A percentile compares a stretch with the other conserved stretches of the same genome.
Conservation (phyloP, 768 basidiomycete species). For the Rhodotorula toruloides region DNA sequence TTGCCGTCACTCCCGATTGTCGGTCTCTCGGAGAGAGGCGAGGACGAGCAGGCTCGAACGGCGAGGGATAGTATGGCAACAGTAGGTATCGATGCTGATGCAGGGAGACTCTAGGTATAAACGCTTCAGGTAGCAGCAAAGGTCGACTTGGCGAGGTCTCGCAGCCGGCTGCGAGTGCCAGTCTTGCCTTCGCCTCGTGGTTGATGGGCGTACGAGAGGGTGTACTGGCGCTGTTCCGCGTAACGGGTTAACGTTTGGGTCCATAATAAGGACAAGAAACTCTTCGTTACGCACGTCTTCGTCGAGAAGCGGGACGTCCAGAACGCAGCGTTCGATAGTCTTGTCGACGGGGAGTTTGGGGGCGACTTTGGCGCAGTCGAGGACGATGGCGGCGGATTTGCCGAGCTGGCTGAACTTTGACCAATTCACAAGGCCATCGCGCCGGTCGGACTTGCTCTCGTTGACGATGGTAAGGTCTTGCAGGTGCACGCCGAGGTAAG, state of each 20-base stretch:
- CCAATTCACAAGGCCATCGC: constrained; percentile 81
- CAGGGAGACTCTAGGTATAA: too few species aligned
- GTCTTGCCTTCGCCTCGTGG: constrained; percentile 2
- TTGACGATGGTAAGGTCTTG: constrained; percentile 82
- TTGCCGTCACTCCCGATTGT: too few species aligned
- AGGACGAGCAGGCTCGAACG: not conserved
- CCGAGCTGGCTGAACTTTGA: constrained; percentile 92
- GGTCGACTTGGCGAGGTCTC: constrained; percentile 10
- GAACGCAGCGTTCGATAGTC: constrained; percentile 34
- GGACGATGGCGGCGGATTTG: constrained; percentile 68
- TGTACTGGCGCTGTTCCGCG: constrained; percentile 26
- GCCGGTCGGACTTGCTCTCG: constrained; percentile 71
- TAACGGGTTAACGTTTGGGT: too few species aligned
- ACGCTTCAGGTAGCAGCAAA: not conserved
- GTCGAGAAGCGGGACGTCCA: constrained; percentile 31
- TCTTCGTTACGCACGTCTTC: constrained; percentile 17
- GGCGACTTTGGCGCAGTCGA: constrained; percentile 37
- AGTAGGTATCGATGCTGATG: not conserved
- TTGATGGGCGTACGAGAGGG: constrained; percentile 30
- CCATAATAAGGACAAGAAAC: too few species aligned
- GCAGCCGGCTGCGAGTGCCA: constrained; percentile 5
- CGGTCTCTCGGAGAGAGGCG: not conserved
- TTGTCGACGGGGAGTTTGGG: constrained; percentile 30
- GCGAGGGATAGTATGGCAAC: too few species aligned
- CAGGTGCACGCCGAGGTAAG: constrained; percentile 77